Base-by-base conservation (phyloP, 495 filamentous ascomycete genomes). In the Podospora pseudocomata region DNA sequence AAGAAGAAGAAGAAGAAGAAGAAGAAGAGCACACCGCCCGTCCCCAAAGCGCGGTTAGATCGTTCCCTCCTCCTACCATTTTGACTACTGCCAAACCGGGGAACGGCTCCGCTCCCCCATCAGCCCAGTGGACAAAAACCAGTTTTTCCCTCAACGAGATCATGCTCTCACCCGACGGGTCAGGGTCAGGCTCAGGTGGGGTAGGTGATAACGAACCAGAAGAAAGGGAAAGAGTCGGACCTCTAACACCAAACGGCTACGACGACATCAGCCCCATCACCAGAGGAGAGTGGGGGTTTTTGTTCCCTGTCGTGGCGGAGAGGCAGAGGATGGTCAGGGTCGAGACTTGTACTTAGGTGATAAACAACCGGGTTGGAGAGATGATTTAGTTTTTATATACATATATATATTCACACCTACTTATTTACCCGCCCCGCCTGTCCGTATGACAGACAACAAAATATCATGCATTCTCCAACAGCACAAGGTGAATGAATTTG, bases 191-290 rank as follows among this genome's bases (percentile, higher is more conserved):
- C 1, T 23, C 23, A 18, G 55, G 3, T 11, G 61, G 61, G 19
- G 62, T 5, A n/a, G 39, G 23, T 23, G 23, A 23, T 23, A 23
- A 49, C 9, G 39, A 49, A 13, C 6, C 39, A 49, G 39, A 20
- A 19, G 5, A 39, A 18, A 56, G 56, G 4, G 63, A 66, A 20
- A 65, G 64, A 55, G 55, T 80, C 6, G 81, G 78, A 5, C 81
- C 82, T 18, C 70, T 74, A 75, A 87, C 84, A 65, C 85, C 84
- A 9, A 86, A 87, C 68, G 79, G 79, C 49, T 83, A 82, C 61
- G 84, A 85, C 54, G 84, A 87, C 61, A 83, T 86, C 58, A 84
- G 82, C 32, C 85, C 84, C 15, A 80, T 83, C 18, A 87, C 85
- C 16, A 74, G 80, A 49, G 83, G 83, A 11, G 84, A 86, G 75